Conservation (phyloP, 805 yeast species). For the Torulaspora quercuum region DNA sequence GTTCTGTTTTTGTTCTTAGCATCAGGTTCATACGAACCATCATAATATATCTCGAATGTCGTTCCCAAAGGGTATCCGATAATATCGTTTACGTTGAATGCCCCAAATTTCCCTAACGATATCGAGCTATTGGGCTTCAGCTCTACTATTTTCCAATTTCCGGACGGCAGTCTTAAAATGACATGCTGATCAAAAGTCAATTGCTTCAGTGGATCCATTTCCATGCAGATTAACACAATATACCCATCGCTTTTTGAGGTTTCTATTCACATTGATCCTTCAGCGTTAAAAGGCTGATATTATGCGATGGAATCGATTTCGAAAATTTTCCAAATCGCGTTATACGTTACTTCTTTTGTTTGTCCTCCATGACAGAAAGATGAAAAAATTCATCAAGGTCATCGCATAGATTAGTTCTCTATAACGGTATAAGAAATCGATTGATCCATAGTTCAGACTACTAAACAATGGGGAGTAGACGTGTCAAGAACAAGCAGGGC, state of each 20-base stretch:
- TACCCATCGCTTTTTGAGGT: background rate
- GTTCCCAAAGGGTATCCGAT: slow-evolving; percentile 85
- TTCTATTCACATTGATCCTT: no score
- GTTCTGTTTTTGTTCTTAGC: slow-evolving; percentile 23
- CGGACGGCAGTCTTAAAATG: slow-evolving; percentile 76
- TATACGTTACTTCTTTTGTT: slow-evolving; percentile 2
- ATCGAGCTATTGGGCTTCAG: slow-evolving; percentile 58
- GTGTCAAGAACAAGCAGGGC: slow-evolving; percentile 88
- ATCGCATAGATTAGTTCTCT: slow-evolving; percentile 14
- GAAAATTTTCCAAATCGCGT: slow-evolving; percentile 11
- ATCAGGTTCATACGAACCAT: slow-evolving; percentile 18
- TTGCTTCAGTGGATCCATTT: slow-evolving; percentile 29
- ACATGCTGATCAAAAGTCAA: slow-evolving; percentile 40
- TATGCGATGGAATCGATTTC: no score
- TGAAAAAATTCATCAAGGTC: slow-evolving; percentile 14
- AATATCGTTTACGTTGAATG: slow-evolving; percentile 68
- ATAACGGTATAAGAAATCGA: background rate
- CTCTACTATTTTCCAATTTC: slow-evolving; percentile 68
- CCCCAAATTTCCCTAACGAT: slow-evolving; percentile 87
- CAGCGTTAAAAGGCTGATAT: slow-evolving; percentile 1
- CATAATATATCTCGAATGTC: slow-evolving; percentile 74
- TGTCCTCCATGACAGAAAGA: slow-evolving; percentile 1
- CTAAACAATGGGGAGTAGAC: slow-evolving; percentile 72
- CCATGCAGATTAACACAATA: background rate
- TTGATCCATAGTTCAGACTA: background rate